These are phyloP conservation scores for Saccharomyces pastorianus DNA, from an alignment of 1,139 yeast genomes.

Conservation along the genomic window DNA sequence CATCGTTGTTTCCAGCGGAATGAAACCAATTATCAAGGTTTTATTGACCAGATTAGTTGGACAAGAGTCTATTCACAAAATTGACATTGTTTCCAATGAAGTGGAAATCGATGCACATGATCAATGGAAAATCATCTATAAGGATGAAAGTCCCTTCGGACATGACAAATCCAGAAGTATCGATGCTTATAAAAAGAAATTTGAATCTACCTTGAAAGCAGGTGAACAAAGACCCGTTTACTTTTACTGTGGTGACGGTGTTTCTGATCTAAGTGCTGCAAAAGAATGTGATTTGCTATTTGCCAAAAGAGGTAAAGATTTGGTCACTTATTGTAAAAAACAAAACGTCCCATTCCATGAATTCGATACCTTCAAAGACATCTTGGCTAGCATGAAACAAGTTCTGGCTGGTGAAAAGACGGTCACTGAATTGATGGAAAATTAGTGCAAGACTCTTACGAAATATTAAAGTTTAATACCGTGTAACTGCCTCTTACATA, in stretches of 20 bases:
- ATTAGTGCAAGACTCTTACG: slow-evolving; percentile 12
- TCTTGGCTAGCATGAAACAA: slow-evolving; percentile 46
- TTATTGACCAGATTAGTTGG: slow-evolving; percentile 70
- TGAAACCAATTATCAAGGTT: slow-evolving; percentile 83
- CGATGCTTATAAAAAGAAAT: slow-evolving; percentile 47
- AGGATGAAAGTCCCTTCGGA: slow-evolving; percentile 82
- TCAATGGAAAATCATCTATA: slow-evolving; percentile 76
- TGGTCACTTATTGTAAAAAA: slow-evolving; percentile 71
- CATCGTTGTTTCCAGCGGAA: slow-evolving; percentile 79
- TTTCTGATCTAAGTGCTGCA: slow-evolving; percentile 89
- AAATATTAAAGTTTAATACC: not conserved
- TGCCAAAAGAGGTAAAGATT: slow-evolving; percentile 88
- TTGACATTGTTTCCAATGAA: slow-evolving; percentile 77
- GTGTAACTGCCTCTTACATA: not conserved
- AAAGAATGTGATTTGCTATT: slow-evolving; percentile 86
- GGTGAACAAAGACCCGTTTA: slow-evolving; percentile 45
- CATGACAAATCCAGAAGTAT: slow-evolving; percentile 89
- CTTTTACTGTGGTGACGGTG: slow-evolving; percentile 96
- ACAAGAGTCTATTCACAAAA: slow-evolving; percentile 58
- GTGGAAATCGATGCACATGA: slow-evolving; percentile 51
- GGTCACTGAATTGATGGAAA: slow-evolving; percentile 36
- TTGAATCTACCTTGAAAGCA: slow-evolving; percentile 35
- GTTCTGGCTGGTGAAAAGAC: slow-evolving; percentile 41
- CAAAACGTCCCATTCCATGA: slow-evolving; percentile 80
- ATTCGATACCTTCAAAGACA: slow-evolving; percentile 68